Percentiles rank a stretch among this genome's conserved stretches.
Conservation (phyloP, 257 asterid genomes). For the Solanum sitiens region DNA sequence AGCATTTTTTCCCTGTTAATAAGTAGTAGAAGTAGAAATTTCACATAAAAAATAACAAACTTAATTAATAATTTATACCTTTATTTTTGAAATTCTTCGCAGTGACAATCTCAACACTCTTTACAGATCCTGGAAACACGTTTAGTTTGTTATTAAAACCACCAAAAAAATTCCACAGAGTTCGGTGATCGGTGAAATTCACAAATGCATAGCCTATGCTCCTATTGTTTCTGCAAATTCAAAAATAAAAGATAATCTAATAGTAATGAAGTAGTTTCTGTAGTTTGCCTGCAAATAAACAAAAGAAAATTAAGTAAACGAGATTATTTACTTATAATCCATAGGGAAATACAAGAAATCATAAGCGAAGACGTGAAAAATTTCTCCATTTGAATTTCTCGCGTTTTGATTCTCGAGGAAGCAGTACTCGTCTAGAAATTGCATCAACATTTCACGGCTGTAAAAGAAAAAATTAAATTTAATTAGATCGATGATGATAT, state of each 20-base stretch:
- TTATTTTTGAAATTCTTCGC: conserved; percentile 16
- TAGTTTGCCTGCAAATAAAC: background rate
- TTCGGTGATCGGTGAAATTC: conserved; percentile 33
- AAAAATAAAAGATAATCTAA: background rate
- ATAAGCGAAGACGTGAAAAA: conserved; percentile 20
- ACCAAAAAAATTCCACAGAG: conserved; percentile 17
- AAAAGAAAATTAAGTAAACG: background rate
- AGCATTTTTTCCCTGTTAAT: conserved; percentile 46
- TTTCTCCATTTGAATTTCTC: background rate
- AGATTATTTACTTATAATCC: conserved; percentile 38
- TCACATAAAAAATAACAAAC: background rate
- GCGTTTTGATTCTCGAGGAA: conserved; percentile 13
- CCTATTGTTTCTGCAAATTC: conserved; percentile 16
- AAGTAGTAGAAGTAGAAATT: background rate
- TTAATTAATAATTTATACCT: background rate
- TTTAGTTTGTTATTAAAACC: conserved; percentile 12
- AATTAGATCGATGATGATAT: background rate
- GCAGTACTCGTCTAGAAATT: conserved; percentile 40
- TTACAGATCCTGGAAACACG: conserved; percentile 18
- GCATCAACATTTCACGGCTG: conserved; percentile 30
- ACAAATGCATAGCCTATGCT: conserved; percentile 64
- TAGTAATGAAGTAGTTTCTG: background rate
- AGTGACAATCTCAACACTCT: conserved; percentile 20
- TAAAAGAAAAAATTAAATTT: background rate
- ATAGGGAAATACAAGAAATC: conserved; percentile 55